Percentiles rank a stretch among this genome's conserved stretches.
Evolutionary conservation across 108 stramenopile species (phyloP).

Genomic region (Thalassiosira profunda): DNA sequence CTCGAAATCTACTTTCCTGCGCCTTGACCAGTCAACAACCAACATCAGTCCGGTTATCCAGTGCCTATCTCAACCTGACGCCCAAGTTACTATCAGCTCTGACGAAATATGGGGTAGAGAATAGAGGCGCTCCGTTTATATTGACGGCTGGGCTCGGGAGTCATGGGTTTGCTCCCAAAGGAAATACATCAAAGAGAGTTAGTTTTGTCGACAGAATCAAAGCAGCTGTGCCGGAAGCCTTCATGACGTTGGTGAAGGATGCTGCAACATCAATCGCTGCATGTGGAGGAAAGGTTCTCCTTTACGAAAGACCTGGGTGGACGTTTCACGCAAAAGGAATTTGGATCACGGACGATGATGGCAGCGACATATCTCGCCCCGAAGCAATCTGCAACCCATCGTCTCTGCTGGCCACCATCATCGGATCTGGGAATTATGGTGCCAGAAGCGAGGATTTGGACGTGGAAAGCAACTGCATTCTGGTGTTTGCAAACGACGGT

Average conservation of each 20-base stretch:
- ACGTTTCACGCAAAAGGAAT: constrained; percentile 92
- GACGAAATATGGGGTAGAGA: constrained; percentile 23
- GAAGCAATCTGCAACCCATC: constrained; percentile 27
- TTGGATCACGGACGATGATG: constrained; percentile 53
- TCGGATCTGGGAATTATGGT: constrained; percentile 87
- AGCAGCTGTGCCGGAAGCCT: constrained; percentile 79
- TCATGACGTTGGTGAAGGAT: constrained; percentile 58
- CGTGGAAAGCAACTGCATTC: constrained; percentile 81
- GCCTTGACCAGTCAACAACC: constrained; percentile 29
- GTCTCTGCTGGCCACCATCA: constrained; percentile 54
- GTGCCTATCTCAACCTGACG: constrained; percentile 88
- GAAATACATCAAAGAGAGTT: constrained; percentile 14
- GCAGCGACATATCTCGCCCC: background rate
- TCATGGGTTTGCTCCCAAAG: constrained; percentile 86
- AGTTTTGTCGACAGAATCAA: constrained; percentile 65
- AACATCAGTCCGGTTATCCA: constrained; percentile 64
- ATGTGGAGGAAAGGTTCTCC: constrained; percentile 50
- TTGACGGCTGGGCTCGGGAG: constrained; percentile 76
- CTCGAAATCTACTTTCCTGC: constrained; percentile 24
- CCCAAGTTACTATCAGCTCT: constrained; percentile 37
- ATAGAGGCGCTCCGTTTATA: constrained; percentile 31
- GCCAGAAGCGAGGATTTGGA: constrained; percentile 69
- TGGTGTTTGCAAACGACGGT: constrained; percentile 59
- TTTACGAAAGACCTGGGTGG: constrained; percentile 76
- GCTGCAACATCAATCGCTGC: constrained; percentile 26